These are phyloP conservation scores for Tolypocladium ovalisporum DNA, from an alignment of 2,329 filamentous ascomycete genomes.

Conservation along the genomic window DNA sequence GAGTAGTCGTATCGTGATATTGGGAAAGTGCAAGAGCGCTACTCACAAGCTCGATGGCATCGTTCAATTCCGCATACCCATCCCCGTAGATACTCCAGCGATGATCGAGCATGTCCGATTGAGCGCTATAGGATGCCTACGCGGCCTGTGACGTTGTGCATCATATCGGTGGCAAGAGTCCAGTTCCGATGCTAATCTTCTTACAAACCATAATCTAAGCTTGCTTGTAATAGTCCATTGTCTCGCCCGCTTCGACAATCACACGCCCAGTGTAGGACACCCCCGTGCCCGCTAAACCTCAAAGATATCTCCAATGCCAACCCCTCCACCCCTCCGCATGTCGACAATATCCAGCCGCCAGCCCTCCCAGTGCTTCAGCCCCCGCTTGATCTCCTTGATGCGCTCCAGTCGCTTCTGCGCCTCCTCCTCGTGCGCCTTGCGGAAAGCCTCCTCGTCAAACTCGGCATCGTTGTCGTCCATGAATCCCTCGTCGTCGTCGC, in stretches of 20 bases:
- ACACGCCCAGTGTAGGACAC: not conserved
- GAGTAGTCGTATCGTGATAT: not conserved
- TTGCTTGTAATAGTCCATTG: not conserved
- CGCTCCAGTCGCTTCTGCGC: constrained; percentile 47
- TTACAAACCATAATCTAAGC: constrained; percentile 9
- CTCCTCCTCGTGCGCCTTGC: constrained; percentile 51
- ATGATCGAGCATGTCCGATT: not conserved
- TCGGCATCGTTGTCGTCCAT: constrained; percentile 48
- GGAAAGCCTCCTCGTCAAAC: constrained; percentile 58
- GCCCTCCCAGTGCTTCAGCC: constrained; percentile 55
- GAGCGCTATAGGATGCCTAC: no score
- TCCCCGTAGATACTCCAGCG: no score
- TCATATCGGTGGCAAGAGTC: not conserved
- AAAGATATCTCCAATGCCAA: constrained; percentile 53
- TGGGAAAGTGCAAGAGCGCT: not conserved
- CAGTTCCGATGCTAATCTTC: not conserved
- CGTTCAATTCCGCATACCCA: not conserved
- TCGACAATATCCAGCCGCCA: constrained; percentile 58
- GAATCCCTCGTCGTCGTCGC: constrained; percentile 36
- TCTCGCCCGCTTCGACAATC: not conserved
- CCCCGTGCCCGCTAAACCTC: constrained; percentile 34
- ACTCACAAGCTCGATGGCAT: not conserved
- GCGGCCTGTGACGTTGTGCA: no score
- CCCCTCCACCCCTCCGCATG: constrained; percentile 41
- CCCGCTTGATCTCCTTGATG: constrained; percentile 53